Evolutionary conservation across 176 grass and related monocot species (phyloP), one percentile per base, ranked within the genome.

Genomic region (Triticum timopheevii): DNA sequence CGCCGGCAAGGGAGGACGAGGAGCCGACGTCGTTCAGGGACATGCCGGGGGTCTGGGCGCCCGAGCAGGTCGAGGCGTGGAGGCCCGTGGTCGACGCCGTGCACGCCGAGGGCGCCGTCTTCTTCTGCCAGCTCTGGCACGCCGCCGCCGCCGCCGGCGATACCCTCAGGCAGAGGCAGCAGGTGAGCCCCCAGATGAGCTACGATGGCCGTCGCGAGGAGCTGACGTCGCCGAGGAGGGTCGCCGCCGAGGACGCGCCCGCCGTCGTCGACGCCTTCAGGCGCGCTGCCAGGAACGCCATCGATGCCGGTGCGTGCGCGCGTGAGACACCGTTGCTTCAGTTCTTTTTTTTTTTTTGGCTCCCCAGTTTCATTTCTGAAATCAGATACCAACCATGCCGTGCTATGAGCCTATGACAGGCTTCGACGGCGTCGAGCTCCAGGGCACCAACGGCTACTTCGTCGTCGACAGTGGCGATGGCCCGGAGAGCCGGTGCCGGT

Each of bases 341-440:
- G 16, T 19, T 50, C 19, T 7, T 7, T 50, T 54, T 7, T 7
- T 15, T 50, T 19, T 54, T 19, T 5, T 5, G 7, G 50, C 50
- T 54, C 16, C 50, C 50, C 50, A 2, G 6, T 54, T 17, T 19
- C 50, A 0, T 2, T 19, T 54, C 16, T 54, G 16, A 54, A 54
- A 54, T 2, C 16, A 54, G 16, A 54, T 1, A 0, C 50, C 50
- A 54, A 54, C 50, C 50, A 6, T 54, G 50, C 15, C 36, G 36
- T 42, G 40, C 40, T 10, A 11, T n/a, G n/a, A n/a, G n/a, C n/a
- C 10, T 13, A 56, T 63, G 61, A 5, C 30, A 85, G 87, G 84
- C 6, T 91, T 91, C 28, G 85, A 91, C 68, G 89, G 85, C 45
- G 82, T 92, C 7, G 86, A 92, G 78, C 39, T 92, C 79, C 86